Evolutionary conservation across 176 grass and related monocot genomes (phyloP).

Genomic region (Elymus sibiricus): DNA sequence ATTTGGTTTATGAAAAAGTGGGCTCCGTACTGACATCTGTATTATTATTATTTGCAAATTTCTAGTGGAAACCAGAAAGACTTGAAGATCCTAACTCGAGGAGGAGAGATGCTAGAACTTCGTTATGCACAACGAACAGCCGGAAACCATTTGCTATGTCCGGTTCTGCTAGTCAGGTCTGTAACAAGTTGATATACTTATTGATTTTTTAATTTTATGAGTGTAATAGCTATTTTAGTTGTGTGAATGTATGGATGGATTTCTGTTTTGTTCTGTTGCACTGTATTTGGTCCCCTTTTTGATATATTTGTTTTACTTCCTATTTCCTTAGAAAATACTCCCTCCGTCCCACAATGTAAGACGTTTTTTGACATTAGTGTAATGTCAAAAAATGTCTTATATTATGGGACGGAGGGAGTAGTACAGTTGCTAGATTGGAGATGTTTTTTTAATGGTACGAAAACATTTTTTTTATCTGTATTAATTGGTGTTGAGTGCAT

Average conservation of each 20-base stretch:
- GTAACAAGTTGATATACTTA: not conserved
- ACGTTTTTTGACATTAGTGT: too few species aligned
- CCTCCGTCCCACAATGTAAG: too few species aligned
- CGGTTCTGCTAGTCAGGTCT: constrained; percentile 71
- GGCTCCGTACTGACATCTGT: not conserved
- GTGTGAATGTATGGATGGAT: not conserved
- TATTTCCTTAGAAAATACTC: not conserved
- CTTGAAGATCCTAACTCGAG: constrained; percentile 83
- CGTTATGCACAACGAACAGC: constrained; percentile 65
- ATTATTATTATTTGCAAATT: constrained; percentile 23
- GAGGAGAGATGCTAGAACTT: constrained; percentile 95
- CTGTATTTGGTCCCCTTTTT: not conserved
- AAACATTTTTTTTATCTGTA: not conserved
- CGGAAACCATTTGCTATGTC: constrained; percentile 61
- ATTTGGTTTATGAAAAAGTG: constrained; percentile 11
- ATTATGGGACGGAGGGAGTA: too few species aligned
- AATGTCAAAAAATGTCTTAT: too few species aligned
- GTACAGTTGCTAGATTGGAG: constrained; percentile 4
- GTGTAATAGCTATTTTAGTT: not conserved
- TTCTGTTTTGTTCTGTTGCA: not conserved
- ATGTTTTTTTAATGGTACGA: not conserved
- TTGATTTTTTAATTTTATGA: not conserved
- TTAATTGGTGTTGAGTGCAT: too few species aligned
- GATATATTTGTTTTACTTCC: not conserved
- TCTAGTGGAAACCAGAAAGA: constrained; percentile 56